These are phyloP conservation scores for Suillus subluteus DNA, from an alignment of 768 basidiomycete genomes.

Conservation along the genomic window DNA sequence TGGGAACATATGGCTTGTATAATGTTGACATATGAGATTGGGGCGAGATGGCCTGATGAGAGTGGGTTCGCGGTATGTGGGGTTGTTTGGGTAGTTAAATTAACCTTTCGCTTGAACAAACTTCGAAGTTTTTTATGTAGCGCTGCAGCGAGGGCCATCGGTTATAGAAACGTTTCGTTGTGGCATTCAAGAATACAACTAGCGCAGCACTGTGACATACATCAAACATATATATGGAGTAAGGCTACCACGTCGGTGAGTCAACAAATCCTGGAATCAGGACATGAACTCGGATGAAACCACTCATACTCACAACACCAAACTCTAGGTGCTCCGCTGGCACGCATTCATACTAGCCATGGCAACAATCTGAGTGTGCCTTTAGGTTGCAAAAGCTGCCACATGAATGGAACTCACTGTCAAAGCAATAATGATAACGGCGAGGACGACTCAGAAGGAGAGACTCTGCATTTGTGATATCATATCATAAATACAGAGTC, in stretches of 20 bases:
- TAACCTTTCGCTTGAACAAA: too few relatives aligned
- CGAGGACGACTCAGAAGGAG: neutral
- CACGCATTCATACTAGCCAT: neutral
- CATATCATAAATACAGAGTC: too few relatives aligned
- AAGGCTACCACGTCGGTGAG: neutral
- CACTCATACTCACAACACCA: neutral
- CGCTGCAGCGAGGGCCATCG: too few relatives aligned
- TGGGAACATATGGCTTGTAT: constrained; percentile 22
- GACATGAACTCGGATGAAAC: neutral
- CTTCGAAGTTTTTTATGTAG: too few relatives aligned
- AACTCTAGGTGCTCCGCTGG: too few relatives aligned
- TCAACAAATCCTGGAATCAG: neutral
- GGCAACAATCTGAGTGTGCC: too few relatives aligned
- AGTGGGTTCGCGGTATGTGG: neutral
- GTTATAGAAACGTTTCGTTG: too few relatives aligned
- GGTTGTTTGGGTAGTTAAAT: neutral
- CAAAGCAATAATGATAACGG: neutral
- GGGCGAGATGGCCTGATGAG: neutral
- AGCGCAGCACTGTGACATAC: too few relatives aligned
- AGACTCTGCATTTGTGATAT: neutral
- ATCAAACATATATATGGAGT: too few relatives aligned
- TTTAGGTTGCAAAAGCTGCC: too few relatives aligned
- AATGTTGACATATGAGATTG: constrained; percentile 11
- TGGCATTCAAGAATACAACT: too few relatives aligned
- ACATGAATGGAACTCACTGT: neutral